These are phyloP conservation scores for Yamadazyma triangularis DNA, from an alignment of 1,139 yeast genomes.

Conservation along the genomic window DNA sequence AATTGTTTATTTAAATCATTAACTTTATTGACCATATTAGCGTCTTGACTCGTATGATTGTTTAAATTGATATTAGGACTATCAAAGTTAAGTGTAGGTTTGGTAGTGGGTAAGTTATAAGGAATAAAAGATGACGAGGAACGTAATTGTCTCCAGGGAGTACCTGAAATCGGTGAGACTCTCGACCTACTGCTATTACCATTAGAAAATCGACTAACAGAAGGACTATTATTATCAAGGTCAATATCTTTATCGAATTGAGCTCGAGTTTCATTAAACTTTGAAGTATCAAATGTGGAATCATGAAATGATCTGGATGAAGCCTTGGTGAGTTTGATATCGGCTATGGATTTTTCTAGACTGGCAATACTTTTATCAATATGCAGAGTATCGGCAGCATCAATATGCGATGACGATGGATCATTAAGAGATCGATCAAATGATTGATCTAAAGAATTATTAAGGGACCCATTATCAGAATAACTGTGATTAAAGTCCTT, in stretches of 20 bases:
- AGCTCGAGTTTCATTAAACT: slow-evolving; percentile 23
- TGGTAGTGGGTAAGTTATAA: slow-evolving; percentile 7
- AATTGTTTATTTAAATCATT: slow-evolving; percentile 28
- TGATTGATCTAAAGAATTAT: not conserved
- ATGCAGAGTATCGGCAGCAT: slow-evolving; percentile 1
- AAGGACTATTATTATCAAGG: slow-evolving; percentile 9
- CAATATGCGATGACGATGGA: not conserved
- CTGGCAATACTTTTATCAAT: slow-evolving; percentile 22
- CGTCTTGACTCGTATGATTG: slow-evolving; percentile 3
- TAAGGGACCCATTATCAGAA: too few species aligned
- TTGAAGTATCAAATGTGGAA: slow-evolving; percentile 9
- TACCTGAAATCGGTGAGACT: slow-evolving; percentile 10
- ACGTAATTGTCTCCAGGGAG: slow-evolving; percentile 33
- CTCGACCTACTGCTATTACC: slow-evolving; percentile 3
- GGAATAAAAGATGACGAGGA: slow-evolving; percentile 14
- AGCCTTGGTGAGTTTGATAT: slow-evolving; percentile 9
- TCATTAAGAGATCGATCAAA: not conserved
- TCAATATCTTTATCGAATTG: slow-evolving; percentile 30
- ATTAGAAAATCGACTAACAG: slow-evolving; percentile 6
- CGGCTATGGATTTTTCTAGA: slow-evolving; percentile 19
- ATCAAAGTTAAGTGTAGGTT: slow-evolving; percentile 10
- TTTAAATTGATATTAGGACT: slow-evolving; percentile 4
- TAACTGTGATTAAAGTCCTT: slow-evolving; percentile 1
- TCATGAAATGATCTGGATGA: slow-evolving; percentile 5
- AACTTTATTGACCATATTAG: slow-evolving; percentile 8